Evolutionary conservation across 176 grass and related monocot species (phyloP).

Genomic region (Urochloa ruziziensis): DNA sequence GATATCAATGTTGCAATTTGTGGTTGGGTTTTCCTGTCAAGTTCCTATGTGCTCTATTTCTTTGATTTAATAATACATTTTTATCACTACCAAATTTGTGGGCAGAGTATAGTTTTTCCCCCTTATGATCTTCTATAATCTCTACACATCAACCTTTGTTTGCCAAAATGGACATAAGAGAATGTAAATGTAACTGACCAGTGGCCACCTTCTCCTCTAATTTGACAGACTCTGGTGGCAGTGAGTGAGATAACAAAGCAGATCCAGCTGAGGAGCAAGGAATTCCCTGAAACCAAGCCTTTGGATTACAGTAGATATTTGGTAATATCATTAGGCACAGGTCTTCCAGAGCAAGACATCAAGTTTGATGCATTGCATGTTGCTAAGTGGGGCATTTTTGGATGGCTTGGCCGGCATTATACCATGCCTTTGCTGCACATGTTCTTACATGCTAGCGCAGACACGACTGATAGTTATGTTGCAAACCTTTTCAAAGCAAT

Average conservation of each 20-base stretch:
- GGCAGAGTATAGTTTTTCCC: not conserved
- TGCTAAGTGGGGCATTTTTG: conserved; percentile 55
- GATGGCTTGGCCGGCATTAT: conserved; percentile 40
- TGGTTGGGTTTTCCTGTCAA: not conserved
- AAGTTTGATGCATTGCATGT: conserved; percentile 29
- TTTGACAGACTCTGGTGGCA: conserved; percentile 51
- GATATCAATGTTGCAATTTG: too few species aligned
- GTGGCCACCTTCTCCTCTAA: not conserved
- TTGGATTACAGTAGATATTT: conserved; percentile 53
- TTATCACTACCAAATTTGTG: not conserved
- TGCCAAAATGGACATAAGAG: not conserved
- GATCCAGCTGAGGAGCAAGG: conserved; percentile 32
- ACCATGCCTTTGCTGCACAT: conserved; percentile 43
- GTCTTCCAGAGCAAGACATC: conserved; percentile 33
- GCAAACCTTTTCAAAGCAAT: conserved; percentile 41
- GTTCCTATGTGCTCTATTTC: not conserved
- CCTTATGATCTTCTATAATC: not conserved
- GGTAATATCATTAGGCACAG: conserved; percentile 45
- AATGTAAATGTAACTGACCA: conserved; percentile 6
- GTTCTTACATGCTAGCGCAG: conserved; percentile 44
- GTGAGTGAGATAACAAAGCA: conserved; percentile 51
- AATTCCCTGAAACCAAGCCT: conserved; percentile 37
- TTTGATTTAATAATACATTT: not conserved
- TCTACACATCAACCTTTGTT: not conserved
- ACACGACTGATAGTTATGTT: conserved; percentile 50